phyloP scores from a whole-genome alignment of 2,329 filamentous ascomycete species.

The Nemania serpens region DNA sequence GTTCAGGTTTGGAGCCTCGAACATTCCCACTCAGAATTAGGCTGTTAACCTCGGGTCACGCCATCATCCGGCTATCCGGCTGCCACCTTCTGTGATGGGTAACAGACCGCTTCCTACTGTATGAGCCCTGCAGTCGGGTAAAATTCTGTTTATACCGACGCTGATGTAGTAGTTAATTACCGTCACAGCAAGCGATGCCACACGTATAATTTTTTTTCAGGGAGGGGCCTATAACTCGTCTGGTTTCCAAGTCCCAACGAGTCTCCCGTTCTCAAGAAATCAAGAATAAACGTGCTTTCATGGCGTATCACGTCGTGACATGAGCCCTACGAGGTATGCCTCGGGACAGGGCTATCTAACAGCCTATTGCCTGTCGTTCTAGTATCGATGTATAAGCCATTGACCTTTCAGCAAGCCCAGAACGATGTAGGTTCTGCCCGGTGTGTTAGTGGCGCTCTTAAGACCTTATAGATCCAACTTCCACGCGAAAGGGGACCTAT shows the following conservation, averaged over 20 bases:
- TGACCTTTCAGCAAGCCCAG: not conserved
- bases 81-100: not conserved
- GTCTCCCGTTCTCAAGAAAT: not conserved
- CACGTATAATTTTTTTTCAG: not conserved
- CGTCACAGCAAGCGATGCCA: not conserved
- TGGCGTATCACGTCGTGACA: not conserved
- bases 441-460: not conserved
- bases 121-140: not conserved
- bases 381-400: not conserved
- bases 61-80: not conserved
- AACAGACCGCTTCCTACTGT: not conserved
- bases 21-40: not conserved
- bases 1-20: not conserved
- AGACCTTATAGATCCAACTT: not conserved
- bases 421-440: not conserved
- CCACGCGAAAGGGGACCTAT: not conserved
- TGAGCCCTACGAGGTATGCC: not conserved
- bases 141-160: conserved; percentile 3
- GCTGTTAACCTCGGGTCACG: not conserved
- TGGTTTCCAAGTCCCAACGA: not conserved
- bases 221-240: not conserved
- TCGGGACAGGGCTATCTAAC: not conserved
- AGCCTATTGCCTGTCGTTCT: not conserved
- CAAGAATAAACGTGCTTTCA: not conserved
- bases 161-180: not conserved